Base-by-base conservation (phyloP, 1,139 yeast genomes). In the Keqinozyma sinolaborantium region DNA sequence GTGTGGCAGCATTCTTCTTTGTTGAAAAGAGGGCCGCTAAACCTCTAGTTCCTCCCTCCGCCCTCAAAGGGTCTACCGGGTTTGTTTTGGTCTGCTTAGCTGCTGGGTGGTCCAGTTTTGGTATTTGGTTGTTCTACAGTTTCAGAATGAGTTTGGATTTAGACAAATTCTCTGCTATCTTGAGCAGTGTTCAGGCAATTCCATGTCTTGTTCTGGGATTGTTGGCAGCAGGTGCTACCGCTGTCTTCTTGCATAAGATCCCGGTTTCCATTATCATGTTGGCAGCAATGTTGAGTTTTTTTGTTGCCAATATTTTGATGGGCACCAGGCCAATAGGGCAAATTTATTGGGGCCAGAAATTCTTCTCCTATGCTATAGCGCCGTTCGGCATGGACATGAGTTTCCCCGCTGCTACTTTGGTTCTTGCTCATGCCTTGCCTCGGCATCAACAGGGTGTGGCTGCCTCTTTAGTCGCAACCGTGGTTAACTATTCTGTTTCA, bases 381-480 rank as follows among this genome's bases (percentile, higher is more conserved):
- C 71, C 79, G 0, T 66, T 71, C 42, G 85, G 82, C 0, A 77
- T 79, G 81, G 85, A 79, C 48, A 67, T 74, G 61, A 73, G 80
- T 30, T 79, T 78, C 50, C 85, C 86, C 0, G 75, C 84, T 0
- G 81, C 74, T 2, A 67, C 77, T 7, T 60, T 79, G 33, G 57
- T 78, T 24, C 53, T 79, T 23, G 63, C 75, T 24, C 58, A 68
- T 29, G 55, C 64, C n/a, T 60, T 79, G 20, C 82, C 83, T 0
- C 52, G 58, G 28, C 55, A 67, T 14, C 69, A 73, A 37, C 86
- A 80, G 48, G 87, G 86, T 3, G 64, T 77, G 32, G 83, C 85
- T 0, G 86, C 81, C 0, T 75, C 84, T 0, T 58, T 80, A 34
- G 77, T 79, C 2, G 68, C 77, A 4, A 77, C 85, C 0, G 66